Base-by-base conservation (phyloP, 208 protist genomes). In the Trypanosoma vivax region DNA sequence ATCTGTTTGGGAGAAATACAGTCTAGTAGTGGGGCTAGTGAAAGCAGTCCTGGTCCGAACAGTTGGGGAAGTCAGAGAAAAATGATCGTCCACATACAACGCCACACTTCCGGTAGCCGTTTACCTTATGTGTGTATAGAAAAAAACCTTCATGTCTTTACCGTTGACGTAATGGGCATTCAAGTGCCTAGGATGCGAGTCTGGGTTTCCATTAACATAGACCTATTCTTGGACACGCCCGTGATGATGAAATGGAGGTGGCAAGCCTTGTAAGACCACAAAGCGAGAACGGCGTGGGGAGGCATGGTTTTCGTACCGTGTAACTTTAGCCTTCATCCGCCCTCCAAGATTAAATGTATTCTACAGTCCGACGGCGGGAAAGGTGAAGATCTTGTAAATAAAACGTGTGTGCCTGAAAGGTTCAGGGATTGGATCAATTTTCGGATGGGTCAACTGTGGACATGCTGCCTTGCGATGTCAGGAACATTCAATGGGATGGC, bases 231-330 rank as follows among this genome's bases (percentile, higher is more conserved):
- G n/a, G 40, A 43, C 3, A 46, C 52, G n/a, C 43, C 53, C 9
- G 60, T 60, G 28, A 46, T 60, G 45, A 28, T 66, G 18, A 47
- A 5, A 14, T 66, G 60, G 60, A 45, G 54, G 37, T 66, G 60
- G 60, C 33, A 43, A 9, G 19, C 19, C 1, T 51, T 51, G 19
- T 52, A 23, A 61, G n/a, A n/a, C n/a, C n/a, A n/a, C n/a, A n/a
- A n/a, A n/a, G n/a, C n/a, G n/a, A n/a, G n/a, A n/a, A n/a, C n/a
- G n/a, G n/a, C n/a, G n/a, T n/a, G n/a, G n/a, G n/a, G n/a, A n/a
- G n/a, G n/a, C n/a, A n/a, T n/a, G n/a, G n/a, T n/a, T n/a, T n/a
- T n/a, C n/a, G n/a, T n/a, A n/a, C n/a, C n/a, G n/a, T n/a, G n/a
- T n/a, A n/a, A n/a, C n/a, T n/a, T n/a, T n/a, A n/a, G n/a, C n/a